phyloP scores from a whole-genome alignment of 2,329 filamentous ascomycete species.

The Colletotrichum incanum region DNA sequence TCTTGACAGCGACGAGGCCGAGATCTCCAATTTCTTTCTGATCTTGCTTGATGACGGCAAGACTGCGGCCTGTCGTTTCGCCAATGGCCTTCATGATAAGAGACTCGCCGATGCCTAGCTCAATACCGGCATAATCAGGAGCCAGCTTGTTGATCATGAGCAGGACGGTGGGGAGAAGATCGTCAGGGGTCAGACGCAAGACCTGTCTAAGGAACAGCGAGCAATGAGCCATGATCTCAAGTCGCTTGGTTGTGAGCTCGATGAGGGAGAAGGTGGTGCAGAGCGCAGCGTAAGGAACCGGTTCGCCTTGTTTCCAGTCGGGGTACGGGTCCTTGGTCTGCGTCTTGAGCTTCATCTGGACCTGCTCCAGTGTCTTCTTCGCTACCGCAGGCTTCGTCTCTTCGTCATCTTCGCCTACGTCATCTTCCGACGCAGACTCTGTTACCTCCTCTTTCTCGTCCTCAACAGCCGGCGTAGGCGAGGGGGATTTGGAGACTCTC shows the following conservation, averaged over 20 bases:
- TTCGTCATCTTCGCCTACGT: slow-evolving; percentile 64
- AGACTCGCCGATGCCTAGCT: slow-evolving; percentile 98
- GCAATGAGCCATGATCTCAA: slow-evolving; percentile 91
- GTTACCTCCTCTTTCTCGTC: slow-evolving; percentile 49
- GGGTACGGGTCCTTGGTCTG: slow-evolving; percentile 87
- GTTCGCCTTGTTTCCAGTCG: slow-evolving; percentile 91
- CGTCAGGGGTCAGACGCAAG: slow-evolving; percentile 88
- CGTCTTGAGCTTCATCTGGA: slow-evolving; percentile 81
- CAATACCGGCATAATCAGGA: slow-evolving; percentile 95
- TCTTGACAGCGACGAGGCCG: slow-evolving; percentile 95
- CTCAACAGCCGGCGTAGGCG: slow-evolving; percentile 48
- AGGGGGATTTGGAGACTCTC: slow-evolving; percentile 24
- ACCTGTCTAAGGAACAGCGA: slow-evolving; percentile 94
- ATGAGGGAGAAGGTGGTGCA: slow-evolving; percentile 96
- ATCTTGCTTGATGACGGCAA: slow-evolving; percentile 93
- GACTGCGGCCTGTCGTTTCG: slow-evolving; percentile 89
- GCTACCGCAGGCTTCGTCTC: slow-evolving; percentile 78
- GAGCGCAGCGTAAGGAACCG: slow-evolving; percentile 94
- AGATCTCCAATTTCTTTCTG: slow-evolving; percentile 98
- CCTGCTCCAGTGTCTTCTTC: slow-evolving; percentile 83
- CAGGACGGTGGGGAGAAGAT: slow-evolving; percentile 89
- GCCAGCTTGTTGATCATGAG: slow-evolving; percentile 99
- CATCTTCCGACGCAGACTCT: slow-evolving; percentile 64
- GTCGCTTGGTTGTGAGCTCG: slow-evolving; percentile 92
- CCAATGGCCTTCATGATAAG: slow-evolving; percentile 99